phyloP scores from a whole-genome alignment of 2,329 filamentous ascomycete genomes.

The Aspergillus quadrilineatus region DNA sequence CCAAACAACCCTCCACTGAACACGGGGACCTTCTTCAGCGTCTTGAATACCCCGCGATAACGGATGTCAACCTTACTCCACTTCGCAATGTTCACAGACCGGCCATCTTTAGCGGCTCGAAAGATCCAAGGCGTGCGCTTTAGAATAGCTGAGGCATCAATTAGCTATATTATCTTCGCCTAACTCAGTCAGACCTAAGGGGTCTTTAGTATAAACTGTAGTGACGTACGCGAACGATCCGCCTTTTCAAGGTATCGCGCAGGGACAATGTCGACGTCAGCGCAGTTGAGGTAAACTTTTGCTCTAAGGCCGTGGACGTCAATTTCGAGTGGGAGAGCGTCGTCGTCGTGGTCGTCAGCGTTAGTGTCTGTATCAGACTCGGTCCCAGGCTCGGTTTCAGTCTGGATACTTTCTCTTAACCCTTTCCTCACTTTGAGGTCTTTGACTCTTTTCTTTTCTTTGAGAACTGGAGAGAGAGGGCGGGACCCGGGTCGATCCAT shows the following conservation, averaged over 20 bases:
- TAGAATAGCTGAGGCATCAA: conserved; percentile 16
- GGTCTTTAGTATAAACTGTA: background rate
- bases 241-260: conserved; percentile 21
- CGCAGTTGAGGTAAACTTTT: conserved; percentile 22
- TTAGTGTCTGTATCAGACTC: background rate
- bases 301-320: conserved; percentile 24
- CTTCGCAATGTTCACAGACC: conserved; percentile 17
- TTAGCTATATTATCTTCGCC: background rate
- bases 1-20: conserved; percentile 23
- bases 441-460: background rate
- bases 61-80: conserved; percentile 27
- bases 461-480: conserved; percentile 1
- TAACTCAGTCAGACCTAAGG: background rate
- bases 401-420: background rate
- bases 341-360: background rate
- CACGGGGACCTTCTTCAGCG: conserved; percentile 23
- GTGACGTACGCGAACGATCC: conserved; percentile 14
- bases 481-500: conserved; percentile 1
- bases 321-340: conserved; percentile 14
- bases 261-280: conserved; percentile 25
- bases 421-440: background rate
- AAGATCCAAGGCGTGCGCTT: conserved; percentile 26
- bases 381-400: background rate
- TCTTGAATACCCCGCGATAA: conserved; percentile 26
- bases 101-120: conserved; percentile 18